Evolutionary conservation across 1,139 yeast species (phyloP).

Genomic region (Pichia sp.): DNA sequence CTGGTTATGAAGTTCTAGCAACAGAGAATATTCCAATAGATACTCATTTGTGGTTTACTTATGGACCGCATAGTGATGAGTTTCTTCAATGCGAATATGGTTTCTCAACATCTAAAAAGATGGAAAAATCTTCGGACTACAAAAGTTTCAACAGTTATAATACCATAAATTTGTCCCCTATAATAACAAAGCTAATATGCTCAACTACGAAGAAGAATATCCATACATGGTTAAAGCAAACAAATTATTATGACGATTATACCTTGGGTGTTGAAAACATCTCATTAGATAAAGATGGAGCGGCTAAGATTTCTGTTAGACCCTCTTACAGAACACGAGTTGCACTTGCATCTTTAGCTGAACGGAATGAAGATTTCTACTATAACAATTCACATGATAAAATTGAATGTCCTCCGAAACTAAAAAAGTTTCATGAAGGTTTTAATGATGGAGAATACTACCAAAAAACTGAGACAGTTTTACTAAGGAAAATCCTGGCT

Average conservation of each 20-base stretch:
- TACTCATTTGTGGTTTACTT: slow-evolving; percentile 67
- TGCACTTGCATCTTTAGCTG: slow-evolving; percentile 63
- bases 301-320: slow-evolving; percentile 6
- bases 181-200: slow-evolving; percentile 35
- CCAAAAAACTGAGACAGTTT: slow-evolving; percentile 29
- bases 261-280: slow-evolving; percentile 41
- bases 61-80: slow-evolving; percentile 85
- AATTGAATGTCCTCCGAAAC: slow-evolving; percentile 28
- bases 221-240: slow-evolving; percentile 42
- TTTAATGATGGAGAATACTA: slow-evolving; percentile 44
- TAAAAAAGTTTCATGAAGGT: slow-evolving; percentile 35
- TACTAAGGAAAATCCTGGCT: slow-evolving; percentile 34
- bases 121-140: neutral
- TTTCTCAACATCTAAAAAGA: slow-evolving; percentile 39
- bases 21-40: slow-evolving; percentile 35
- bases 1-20: slow-evolving; percentile 51
- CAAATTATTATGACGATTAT: slow-evolving; percentile 68
- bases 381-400: slow-evolving; percentile 14
- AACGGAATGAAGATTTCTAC: slow-evolving; percentile 32
- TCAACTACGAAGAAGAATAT: slow-evolving; percentile 33
- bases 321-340: slow-evolving; percentile 72
- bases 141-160: slow-evolving; percentile 11
- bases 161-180: slow-evolving; percentile 55
- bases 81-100: slow-evolving; percentile 85
- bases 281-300: slow-evolving; percentile 28